Evolutionary conservation across 2,329 filamentous ascomycete species (phyloP), one percentile per base, ranked within the genome.

Genomic region (Colletotrichum theobromicola): DNA sequence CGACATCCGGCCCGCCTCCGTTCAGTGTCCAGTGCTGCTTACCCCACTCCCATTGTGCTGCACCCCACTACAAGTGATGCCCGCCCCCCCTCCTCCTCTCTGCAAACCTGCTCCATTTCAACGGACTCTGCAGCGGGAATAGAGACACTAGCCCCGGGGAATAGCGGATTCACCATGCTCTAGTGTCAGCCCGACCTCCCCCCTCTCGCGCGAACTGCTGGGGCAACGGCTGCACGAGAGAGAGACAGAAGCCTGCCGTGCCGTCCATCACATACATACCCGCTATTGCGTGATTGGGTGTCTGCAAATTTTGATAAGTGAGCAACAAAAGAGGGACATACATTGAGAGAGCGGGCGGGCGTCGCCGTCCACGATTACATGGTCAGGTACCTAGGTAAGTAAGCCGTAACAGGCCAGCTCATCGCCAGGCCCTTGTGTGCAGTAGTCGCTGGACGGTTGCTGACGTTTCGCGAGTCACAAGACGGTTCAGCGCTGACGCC

Each of bases 271-370:
- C 42, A 50, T 30, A 58, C 72, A 67, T 72, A 67, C 46, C 68
- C 72, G 68, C 68, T 67, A 72, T 72, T 67, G 68, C 68, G 68
- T 75, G 72, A 72, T 67, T 67, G 68, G 72, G 8, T 21, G 12
- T 18, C 35, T 3, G 53, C 15, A 55, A 62, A 9, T 74, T 62
- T 37, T 60, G 30, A 34, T 35, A 32, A 16, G 7, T 32, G 30
- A 32, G 55, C 26, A 21, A 28, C 26, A 37, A 30, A 30, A 30
- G 15, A 24, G 61, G n/a, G 42, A 50, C 24, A n/a, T n/a, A n/a
- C n/a, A n/a, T n/a, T n/a, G 13, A 15, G 16, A 26, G 21, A 21
- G 60, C 42, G 55, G 34, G 50, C 30, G 8, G 55, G 42, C 65
- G 32, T n/a, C n/a, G 42, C 42, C 42, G 21, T 50, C 42, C 12